Evolutionary conservation across 345 rosid species (phyloP).

Genomic region (Pistacia atlantica): DNA sequence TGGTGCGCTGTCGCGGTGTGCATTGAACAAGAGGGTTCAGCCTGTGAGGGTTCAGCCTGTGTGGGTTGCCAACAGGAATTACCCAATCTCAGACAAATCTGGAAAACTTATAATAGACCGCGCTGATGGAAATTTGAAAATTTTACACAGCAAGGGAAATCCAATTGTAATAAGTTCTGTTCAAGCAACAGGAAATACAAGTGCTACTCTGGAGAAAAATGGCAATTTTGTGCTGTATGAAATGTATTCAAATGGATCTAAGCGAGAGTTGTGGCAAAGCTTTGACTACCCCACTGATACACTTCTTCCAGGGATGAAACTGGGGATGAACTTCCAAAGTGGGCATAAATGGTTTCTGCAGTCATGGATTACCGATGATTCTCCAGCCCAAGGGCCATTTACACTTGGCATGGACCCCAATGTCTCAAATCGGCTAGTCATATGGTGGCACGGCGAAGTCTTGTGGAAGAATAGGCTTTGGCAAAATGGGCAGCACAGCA

Average conservation of each 20-base stretch:
- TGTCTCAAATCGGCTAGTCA: conserved; percentile 21
- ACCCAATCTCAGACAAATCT: background rate
- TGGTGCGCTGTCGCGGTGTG: too few species aligned
- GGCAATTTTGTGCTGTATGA: conserved; percentile 45
- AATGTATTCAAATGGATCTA: conserved; percentile 31
- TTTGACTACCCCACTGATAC: conserved; percentile 14
- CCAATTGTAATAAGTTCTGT: conserved; percentile 16
- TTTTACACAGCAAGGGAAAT: background rate
- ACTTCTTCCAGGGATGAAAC: conserved; percentile 47
- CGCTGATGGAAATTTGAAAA: conserved; percentile 7
- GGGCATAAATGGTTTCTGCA: conserved; percentile 36
- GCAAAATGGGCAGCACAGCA: background rate
- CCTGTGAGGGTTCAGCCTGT: conserved; percentile 17
- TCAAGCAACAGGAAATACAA: conserved; percentile 23
- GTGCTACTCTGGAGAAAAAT: conserved; percentile 30
- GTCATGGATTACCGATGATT: conserved; percentile 27
- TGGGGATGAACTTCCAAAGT: conserved; percentile 35
- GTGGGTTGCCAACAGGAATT: conserved; percentile 29
- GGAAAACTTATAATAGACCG: conserved; percentile 4
- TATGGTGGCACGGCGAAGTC: conserved; percentile 28
- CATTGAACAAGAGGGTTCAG: too few species aligned
- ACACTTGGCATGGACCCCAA: conserved; percentile 32
- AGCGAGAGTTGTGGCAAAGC: conserved; percentile 4
- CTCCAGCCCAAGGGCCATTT: conserved; percentile 31
- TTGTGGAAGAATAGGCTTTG: conserved; percentile 31